A percentile compares a stretch with the other conserved stretches of the same genome.
These are phyloP conservation scores for Phenoliferia sp. DNA, from an alignment of 1,284 basidiomycete species.

Conservation along the genomic window DNA sequence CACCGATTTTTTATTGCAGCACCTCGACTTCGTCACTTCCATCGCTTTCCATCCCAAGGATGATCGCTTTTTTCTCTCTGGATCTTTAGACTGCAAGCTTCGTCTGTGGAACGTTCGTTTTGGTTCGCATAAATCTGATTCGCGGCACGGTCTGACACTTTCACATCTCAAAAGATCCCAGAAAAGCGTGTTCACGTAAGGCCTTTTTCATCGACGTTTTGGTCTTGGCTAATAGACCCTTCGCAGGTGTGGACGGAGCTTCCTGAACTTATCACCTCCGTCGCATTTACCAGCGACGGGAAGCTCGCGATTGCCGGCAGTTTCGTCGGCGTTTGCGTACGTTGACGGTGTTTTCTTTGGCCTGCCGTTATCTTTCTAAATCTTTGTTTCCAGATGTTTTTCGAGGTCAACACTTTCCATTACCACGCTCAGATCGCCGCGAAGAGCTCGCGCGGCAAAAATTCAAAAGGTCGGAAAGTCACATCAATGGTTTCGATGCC, in stretches of 20 bases:
- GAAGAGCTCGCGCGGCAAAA: constrained; percentile 40
- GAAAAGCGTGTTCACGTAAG: constrained; percentile 27
- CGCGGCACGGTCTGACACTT: background rate
- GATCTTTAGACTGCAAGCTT: constrained; percentile 43
- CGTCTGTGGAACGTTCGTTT: constrained; percentile 41
- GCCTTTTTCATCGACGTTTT: too few species aligned
- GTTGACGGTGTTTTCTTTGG: background rate
- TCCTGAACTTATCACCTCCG: constrained; percentile 43
- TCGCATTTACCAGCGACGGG: constrained; percentile 41
- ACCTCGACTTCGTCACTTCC: constrained; percentile 43
- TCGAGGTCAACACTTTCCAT: constrained; percentile 37
- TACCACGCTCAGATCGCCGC: constrained; percentile 38
- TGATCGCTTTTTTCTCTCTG: constrained; percentile 44
- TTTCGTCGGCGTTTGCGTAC: constrained; percentile 38
- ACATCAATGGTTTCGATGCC: constrained; percentile 40
- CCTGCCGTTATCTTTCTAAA: background rate
- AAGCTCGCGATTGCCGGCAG: constrained; percentile 40
- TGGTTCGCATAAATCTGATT: background rate
- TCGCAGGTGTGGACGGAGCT: constrained; percentile 36
- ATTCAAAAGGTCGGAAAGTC: constrained; percentile 42
- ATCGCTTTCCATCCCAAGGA: constrained; percentile 42
- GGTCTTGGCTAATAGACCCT: background rate
- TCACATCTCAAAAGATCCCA: constrained; percentile 19
- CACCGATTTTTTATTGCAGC: constrained; percentile 18
- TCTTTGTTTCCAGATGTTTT: constrained; percentile 35